These are phyloP conservation scores for Allium sativum DNA, from an alignment of 106 monocot genomes.

Conservation along the genomic window DNA sequence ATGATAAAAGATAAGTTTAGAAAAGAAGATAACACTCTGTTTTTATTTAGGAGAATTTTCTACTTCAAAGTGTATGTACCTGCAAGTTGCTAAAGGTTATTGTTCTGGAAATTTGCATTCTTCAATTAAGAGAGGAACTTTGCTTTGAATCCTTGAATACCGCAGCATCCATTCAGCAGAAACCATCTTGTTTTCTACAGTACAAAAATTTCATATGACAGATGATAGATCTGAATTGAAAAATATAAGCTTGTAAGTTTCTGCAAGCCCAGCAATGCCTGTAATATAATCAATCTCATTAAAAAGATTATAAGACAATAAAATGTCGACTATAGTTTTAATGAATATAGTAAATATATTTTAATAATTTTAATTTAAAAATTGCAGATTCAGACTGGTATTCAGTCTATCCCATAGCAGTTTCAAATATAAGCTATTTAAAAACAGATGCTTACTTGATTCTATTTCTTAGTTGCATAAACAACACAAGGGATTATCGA, in stretches of 20 bases:
- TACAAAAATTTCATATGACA: slow-evolving; percentile 70
- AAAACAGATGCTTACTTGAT: no score
- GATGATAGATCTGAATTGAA: slow-evolving; percentile 44
- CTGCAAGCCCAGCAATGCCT: slow-evolving; percentile 80
- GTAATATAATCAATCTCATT: neutral
- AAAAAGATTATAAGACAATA: neutral
- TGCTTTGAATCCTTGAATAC: slow-evolving; percentile 56
- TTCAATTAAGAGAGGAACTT: slow-evolving; percentile 65
- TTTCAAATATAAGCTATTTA: no score
- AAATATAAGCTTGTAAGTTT: slow-evolving; percentile 75
- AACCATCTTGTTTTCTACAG: slow-evolving; percentile 79
- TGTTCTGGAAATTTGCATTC: slow-evolving; percentile 35
- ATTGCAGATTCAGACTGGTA: no score
- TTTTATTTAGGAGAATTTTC: no score
- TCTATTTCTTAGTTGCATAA: no score
- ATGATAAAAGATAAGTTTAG: no score
- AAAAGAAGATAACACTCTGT: no score
- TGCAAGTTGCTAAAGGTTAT: slow-evolving; percentile 49
- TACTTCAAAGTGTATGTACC: slow-evolving; percentile 21
- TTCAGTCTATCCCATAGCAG: no score
- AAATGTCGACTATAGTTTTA: neutral
- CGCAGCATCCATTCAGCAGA: slow-evolving; percentile 86
- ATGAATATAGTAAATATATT: no score
- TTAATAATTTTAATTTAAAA: no score
- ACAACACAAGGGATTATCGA: no score